Conservation (phyloP, 345 rosid species). For the Abelmoschus esculentus region DNA sequence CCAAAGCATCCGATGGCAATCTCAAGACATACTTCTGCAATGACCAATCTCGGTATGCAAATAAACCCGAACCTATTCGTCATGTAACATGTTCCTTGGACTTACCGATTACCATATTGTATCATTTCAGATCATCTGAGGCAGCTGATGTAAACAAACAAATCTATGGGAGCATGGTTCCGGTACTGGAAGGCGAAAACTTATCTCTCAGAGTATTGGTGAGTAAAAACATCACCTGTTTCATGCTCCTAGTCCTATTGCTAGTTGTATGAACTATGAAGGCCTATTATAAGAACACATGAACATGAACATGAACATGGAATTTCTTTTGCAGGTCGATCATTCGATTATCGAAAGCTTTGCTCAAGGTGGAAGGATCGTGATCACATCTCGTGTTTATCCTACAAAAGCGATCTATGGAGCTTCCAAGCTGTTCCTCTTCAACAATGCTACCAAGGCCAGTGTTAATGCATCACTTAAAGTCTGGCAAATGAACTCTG, state of each 20-base stretch:
- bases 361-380: constrained; percentile 76
- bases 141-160: constrained; percentile 59
- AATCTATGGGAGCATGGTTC: constrained; percentile 50
- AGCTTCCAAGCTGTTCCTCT: constrained; percentile 53
- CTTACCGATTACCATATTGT: too few species aligned
- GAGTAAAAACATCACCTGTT: constrained; percentile 10
- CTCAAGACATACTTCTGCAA: too few species aligned
- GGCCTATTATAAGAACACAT: too few species aligned
- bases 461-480: constrained; percentile 41
- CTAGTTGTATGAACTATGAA: background rate
- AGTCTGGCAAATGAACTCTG: constrained; percentile 68
- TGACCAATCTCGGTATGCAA: too few species aligned
- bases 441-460: constrained; percentile 64
- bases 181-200: constrained; percentile 70
- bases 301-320: background rate
- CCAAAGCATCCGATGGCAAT: too few species aligned
- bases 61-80: too few species aligned
- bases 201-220: constrained; percentile 60
- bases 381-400: constrained; percentile 57
- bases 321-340: constrained; percentile 37
- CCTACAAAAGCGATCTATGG: constrained; percentile 74
- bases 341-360: constrained; percentile 76
- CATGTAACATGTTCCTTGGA: too few species aligned
- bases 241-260: background rate
- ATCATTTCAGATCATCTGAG: constrained; percentile 45